Evolutionary conservation across 139 green algal species (phyloP).

Genomic region (Medakamo hakoo): DNA sequence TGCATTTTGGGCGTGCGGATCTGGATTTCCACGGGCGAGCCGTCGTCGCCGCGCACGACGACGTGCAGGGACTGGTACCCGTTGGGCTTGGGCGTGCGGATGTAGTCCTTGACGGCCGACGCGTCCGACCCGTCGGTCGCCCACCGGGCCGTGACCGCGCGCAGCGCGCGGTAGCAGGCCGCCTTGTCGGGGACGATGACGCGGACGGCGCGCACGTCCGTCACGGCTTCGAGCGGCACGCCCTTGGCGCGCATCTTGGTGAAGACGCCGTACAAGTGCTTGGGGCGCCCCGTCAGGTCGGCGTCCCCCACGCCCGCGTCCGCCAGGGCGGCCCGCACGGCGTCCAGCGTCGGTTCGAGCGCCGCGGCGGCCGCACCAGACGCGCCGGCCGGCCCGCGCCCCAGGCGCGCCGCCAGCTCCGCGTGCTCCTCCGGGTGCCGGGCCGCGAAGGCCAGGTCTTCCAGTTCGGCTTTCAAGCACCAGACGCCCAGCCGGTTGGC

Average conservation of each 20-base stretch:
- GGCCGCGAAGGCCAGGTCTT: conserved; percentile 70
- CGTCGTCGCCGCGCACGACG: conserved; percentile 26
- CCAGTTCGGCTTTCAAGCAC: conserved; percentile 76
- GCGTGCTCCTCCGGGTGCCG: conserved; percentile 30
- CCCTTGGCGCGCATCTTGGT: conserved; percentile 63
- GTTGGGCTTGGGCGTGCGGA: conserved; percentile 71
- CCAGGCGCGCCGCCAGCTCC: conserved; percentile 1
- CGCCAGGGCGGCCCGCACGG: conserved; percentile 23
- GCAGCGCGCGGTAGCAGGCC: conserved; percentile 73
- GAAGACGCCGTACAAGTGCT: conserved; percentile 81
- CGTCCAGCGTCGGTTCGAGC: conserved; percentile 9
- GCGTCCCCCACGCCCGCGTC: conserved; percentile 17
- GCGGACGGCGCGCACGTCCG: conserved; percentile 68
- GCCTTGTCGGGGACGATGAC: conserved; percentile 66
- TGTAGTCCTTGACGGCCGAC: conserved; percentile 69
- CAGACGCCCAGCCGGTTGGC: conserved; percentile 82
- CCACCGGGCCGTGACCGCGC: conserved; percentile 41
- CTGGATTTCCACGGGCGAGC: conserved; percentile 46
- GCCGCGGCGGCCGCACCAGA: conserved; percentile 5
- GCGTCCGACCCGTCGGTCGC: conserved; percentile 12
- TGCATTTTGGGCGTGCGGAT: conserved; percentile 92
- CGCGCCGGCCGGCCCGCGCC: not conserved
- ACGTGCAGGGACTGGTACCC: conserved; percentile 80
- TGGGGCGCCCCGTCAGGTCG: conserved; percentile 75
- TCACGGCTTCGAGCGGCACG: conserved; percentile 35